Base-by-base conservation (phyloP, 2,329 filamentous ascomycete genomes). In the Nothophaeocryptopus gaeumannii region DNA sequence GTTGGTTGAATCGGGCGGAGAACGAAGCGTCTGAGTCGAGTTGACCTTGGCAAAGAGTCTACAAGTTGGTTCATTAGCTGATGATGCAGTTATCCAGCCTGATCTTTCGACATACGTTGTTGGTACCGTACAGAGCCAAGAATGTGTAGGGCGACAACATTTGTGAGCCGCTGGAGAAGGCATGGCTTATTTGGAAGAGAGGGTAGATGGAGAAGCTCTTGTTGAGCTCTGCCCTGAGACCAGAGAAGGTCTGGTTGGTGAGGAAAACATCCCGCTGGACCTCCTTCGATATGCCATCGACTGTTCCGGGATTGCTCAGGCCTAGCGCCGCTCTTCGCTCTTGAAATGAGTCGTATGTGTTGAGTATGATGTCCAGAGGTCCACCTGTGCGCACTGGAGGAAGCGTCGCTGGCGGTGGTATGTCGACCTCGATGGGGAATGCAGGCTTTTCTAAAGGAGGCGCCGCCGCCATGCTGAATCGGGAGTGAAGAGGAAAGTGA, bases 31-130 rank as follows among this genome's bases (percentile, higher is more conserved):
- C 90, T 69, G 93, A 96, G 72, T 97, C 92, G 70, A 97, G 74
- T 70, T 89, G 96, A 61, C 88, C 93, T 82, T 99, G 93, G 73
- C 93, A 84, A 72, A 99, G 96, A 52, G 95, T 81, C 92, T 97
- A 55, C 9, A 15, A 29, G 12, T 14, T 8, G 9, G 13, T 5
- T 11, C 36, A 50, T 63, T 39, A 65, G 58, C 46, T 44, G 36
- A 45, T 48, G 43, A 15, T 14, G 11, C 10, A 29, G 36, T 11
- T 15, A 20, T 38, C 15, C 8, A 30, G 30, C 45, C 5, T 67
- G 58, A 1, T 67, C 64, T 2, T 35, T 58, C 35, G 63, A 51
- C 62, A 45, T 60, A 96, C 92, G 80, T 89, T 92, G 73, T 86
- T 87, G 60, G 88, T 96, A 62, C 93, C 93, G 70, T 93, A 96